Evolutionary conservation across 169 alveolate species (phyloP).

Genomic region (Prorocentrum cordatum): DNA sequence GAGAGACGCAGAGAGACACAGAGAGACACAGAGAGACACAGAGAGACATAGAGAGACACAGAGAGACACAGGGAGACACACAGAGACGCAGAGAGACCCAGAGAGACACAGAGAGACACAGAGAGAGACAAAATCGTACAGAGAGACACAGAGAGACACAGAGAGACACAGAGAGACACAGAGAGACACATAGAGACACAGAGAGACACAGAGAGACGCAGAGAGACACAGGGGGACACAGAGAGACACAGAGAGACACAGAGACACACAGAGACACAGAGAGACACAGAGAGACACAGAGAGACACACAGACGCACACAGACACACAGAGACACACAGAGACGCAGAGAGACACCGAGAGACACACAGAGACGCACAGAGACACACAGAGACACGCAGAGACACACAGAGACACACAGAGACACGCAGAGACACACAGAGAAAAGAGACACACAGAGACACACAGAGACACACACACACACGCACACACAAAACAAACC

Average conservation of each 20-base stretch:
- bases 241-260: not conserved
- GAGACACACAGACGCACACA: not conserved
- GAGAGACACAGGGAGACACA: constrained; percentile 2
- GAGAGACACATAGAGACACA: not conserved
- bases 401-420: constrained; percentile 1
- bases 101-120: constrained; percentile 5
- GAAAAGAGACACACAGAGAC: not conserved
- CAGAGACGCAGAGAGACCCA: constrained; percentile 4
- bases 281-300: constrained; percentile 1
- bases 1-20: constrained; percentile 6
- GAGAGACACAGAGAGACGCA: not conserved
- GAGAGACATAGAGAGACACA: constrained; percentile 1
- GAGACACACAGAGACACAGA: not conserved
- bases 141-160: constrained; percentile 1
- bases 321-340: not conserved
- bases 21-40: constrained; percentile 9
- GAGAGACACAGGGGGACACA: not conserved
- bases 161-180: constrained; percentile 5
- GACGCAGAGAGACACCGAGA: not conserved
- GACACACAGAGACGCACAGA: not conserved
- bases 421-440: not conserved
- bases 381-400: not conserved
- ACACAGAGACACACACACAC: not conserved
- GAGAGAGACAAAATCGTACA: not conserved
- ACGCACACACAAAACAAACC: not conserved